Evolutionary conservation across 2,329 filamentous ascomycete species (phyloP).

Genomic region (Clarireedia sp.): DNA sequence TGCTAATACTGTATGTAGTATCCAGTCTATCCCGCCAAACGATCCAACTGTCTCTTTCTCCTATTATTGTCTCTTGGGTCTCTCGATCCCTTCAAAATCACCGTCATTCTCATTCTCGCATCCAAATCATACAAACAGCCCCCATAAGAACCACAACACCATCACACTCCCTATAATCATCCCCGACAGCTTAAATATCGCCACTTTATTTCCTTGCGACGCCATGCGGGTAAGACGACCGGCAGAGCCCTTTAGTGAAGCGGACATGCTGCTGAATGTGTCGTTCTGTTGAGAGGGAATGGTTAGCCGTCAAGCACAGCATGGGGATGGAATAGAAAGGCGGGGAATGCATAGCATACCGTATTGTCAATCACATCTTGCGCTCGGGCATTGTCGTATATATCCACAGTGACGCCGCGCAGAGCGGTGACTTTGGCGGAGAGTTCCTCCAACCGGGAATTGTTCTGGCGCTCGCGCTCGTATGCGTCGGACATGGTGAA

Average conservation of each 20-base stretch:
- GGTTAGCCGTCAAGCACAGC: neutral
- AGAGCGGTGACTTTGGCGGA: slow-evolving; percentile 85
- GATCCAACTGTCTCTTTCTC: neutral
- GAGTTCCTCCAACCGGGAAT: slow-evolving; percentile 85
- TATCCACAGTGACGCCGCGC: slow-evolving; percentile 90
- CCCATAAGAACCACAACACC: slow-evolving; percentile 55
- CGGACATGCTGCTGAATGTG: slow-evolving; percentile 82
- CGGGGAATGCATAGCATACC: slow-evolving; percentile 41
- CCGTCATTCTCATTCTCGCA: neutral
- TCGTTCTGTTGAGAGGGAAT: slow-evolving; percentile 51
- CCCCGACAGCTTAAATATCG: slow-evolving; percentile 79
- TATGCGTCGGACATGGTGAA: slow-evolving; percentile 62
- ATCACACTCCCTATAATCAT: slow-evolving; percentile 70
- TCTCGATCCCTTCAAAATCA: neutral
- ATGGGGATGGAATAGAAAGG: neutral
- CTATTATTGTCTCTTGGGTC: neutral
- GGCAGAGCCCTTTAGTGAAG: slow-evolving; percentile 76
- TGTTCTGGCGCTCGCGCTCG: slow-evolving; percentile 84
- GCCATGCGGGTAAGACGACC: slow-evolving; percentile 83
- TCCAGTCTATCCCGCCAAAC: neutral
- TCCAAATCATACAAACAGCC: slow-evolving; percentile 23
- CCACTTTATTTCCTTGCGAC: slow-evolving; percentile 79
- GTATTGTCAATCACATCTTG: slow-evolving; percentile 85
- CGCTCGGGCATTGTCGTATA: slow-evolving; percentile 89
- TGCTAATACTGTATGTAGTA: neutral